Evolutionary conservation across 2,329 filamentous ascomycete species (phyloP).

Genomic region (Verticillium dahliae): DNA sequence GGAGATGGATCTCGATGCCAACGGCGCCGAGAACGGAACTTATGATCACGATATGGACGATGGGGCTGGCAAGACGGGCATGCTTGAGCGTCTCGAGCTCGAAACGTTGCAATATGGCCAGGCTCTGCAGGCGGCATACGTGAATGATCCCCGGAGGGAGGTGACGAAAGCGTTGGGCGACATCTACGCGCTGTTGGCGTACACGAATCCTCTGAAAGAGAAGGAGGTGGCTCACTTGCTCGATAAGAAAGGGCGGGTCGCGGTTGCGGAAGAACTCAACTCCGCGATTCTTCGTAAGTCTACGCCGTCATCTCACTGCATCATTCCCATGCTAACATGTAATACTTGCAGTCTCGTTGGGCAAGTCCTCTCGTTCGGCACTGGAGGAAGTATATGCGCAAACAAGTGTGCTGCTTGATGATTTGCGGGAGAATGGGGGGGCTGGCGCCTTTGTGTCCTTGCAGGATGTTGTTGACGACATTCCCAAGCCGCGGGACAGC

Average conservation of each 20-base stretch:
- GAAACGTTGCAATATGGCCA: constrained; percentile 76
- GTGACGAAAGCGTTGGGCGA: constrained; percentile 70
- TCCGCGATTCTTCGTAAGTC: constrained; percentile 79
- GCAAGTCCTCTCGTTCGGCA: constrained; percentile 81
- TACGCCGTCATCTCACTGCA: neutral
- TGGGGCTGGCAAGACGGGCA: constrained; percentile 2
- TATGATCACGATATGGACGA: constrained; percentile 44
- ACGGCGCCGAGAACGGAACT: constrained; percentile 31
- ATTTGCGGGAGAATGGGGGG: constrained; percentile 72
- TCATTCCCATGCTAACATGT: constrained; percentile 11
- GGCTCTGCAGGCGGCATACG: constrained; percentile 70
- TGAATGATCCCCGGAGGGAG: constrained; percentile 61
- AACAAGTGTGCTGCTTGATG: constrained; percentile 78
- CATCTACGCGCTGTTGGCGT: constrained; percentile 84
- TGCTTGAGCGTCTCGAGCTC: constrained; percentile 45
- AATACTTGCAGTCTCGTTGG: constrained; percentile 63
- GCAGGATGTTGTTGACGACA: constrained; percentile 39
- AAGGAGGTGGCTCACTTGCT: constrained; percentile 70
- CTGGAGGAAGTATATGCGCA: constrained; percentile 82
- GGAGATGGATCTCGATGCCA: constrained; percentile 51
- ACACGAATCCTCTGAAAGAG: constrained; percentile 71
- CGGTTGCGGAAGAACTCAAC: constrained; percentile 89
- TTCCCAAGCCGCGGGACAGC: constrained; percentile 30
- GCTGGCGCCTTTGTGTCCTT: constrained; percentile 74
- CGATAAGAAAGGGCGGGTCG: constrained; percentile 64